Evolutionary conservation across 768 basidiomycete species (phyloP).

Genomic region (Suillus paluster): DNA sequence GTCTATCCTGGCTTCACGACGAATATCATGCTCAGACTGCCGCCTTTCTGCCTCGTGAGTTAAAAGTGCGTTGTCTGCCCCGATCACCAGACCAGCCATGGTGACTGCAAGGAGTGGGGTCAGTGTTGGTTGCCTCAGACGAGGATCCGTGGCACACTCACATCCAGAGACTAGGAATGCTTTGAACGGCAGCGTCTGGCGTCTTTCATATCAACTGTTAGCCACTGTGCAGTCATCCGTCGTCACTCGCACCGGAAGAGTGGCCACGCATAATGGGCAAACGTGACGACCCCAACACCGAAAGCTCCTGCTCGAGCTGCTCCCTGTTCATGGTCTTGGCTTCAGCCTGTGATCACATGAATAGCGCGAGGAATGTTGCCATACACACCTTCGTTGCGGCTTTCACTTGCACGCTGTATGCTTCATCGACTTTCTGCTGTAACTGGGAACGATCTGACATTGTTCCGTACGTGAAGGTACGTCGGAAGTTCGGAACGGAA

Average conservation of each 20-base stretch:
- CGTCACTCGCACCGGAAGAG: slow-evolving; percentile 58
- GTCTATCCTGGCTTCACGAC: slow-evolving; percentile 75
- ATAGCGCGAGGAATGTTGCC: background rate
- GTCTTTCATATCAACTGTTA: slow-evolving; percentile 43
- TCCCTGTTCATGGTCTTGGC: slow-evolving; percentile 44
- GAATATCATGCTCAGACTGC: slow-evolving; percentile 66
- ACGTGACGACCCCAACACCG: slow-evolving; percentile 61
- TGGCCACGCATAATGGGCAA: slow-evolving; percentile 76
- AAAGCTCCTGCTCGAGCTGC: slow-evolving; percentile 54
- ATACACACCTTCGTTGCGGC: slow-evolving; percentile 59
- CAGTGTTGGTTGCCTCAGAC: background rate
- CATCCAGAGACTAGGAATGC: slow-evolving; percentile 75
- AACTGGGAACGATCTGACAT: slow-evolving; percentile 45
- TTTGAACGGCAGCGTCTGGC: slow-evolving; percentile 83
- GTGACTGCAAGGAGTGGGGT: slow-evolving; percentile 48
- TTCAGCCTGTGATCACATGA: slow-evolving; percentile 12
- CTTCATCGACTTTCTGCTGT: slow-evolving; percentile 58
- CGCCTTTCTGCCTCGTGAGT: slow-evolving; percentile 71
- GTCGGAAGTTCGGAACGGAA: slow-evolving; percentile 1
- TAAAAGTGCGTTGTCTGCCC: slow-evolving; percentile 77
- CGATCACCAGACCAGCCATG: slow-evolving; percentile 69
- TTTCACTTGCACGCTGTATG: slow-evolving; percentile 60
- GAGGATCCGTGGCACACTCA: slow-evolving; percentile 38
- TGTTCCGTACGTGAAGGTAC: slow-evolving; percentile 3
- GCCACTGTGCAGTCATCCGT: background rate